Evolutionary conservation across 2,329 filamentous ascomycete species (phyloP).

Genomic region (Phialocephala subalpina): DNA sequence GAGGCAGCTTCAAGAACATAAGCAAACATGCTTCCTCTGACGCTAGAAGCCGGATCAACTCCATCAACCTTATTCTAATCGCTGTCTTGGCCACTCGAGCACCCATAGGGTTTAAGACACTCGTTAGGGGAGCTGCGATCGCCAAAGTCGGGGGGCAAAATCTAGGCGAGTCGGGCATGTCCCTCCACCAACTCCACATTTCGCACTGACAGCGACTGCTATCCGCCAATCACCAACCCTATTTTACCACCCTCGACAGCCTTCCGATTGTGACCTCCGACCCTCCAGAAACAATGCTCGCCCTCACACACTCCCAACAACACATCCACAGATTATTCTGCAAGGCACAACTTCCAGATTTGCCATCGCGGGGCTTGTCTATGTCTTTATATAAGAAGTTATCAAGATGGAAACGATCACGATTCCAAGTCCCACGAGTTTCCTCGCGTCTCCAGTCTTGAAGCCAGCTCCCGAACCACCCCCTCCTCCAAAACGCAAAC

Average conservation of each 20-base stretch:
- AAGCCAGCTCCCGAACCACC: slow-evolving; percentile 42
- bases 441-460: slow-evolving; percentile 50
- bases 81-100: not conserved
- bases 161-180: not conserved
- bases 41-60: not conserved
- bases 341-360: slow-evolving; percentile 5
- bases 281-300: slow-evolving; percentile 20
- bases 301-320: slow-evolving; percentile 23
- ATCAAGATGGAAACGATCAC: slow-evolving; percentile 63
- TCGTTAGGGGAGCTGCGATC: not conserved
- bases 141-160: not conserved
- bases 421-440: slow-evolving; percentile 66
- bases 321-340: slow-evolving; percentile 21
- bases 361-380: not conserved
- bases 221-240: slow-evolving; percentile 11
- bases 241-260: slow-evolving; percentile 6
- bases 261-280: not conserved
- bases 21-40: not conserved
- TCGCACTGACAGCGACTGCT: slow-evolving; percentile 19
- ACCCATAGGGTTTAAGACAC: no score
- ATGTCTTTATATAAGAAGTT: slow-evolving; percentile 23
- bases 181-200: not conserved
- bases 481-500: slow-evolving; percentile 40
- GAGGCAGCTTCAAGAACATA: not conserved
- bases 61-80: slow-evolving; percentile 5